These are phyloP conservation scores for Penicillium brasilianum DNA, from an alignment of 2,329 filamentous ascomycete species.

Conservation along the genomic window DNA sequence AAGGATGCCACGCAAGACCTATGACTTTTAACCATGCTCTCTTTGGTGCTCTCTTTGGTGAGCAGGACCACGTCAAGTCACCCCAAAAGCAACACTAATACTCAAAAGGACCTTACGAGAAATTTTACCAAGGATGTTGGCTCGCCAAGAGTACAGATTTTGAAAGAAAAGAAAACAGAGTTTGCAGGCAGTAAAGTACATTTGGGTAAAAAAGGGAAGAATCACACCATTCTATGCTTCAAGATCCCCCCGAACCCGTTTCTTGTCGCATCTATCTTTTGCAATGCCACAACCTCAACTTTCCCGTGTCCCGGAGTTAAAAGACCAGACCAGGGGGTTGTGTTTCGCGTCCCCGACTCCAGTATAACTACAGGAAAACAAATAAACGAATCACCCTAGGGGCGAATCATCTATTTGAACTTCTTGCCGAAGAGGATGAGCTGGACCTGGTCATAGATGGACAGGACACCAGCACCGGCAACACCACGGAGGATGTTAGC, in stretches of 20 bases:
- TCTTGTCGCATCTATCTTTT: slow-evolving; percentile 54
- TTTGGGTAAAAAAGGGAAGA: slow-evolving; percentile 50
- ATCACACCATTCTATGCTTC: slow-evolving; percentile 51
- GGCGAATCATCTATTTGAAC: slow-evolving; percentile 70
- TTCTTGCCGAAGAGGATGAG: slow-evolving; percentile 99
- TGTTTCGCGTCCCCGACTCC: slow-evolving; percentile 32
- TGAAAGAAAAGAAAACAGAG: slow-evolving; percentile 45
- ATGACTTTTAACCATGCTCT: no score
- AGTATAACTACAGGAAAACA: slow-evolving; percentile 29
- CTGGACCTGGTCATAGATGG: slow-evolving; percentile 99
- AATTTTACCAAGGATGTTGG: neutral
- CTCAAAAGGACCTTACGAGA: neutral
- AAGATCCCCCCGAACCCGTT: slow-evolving; percentile 45
- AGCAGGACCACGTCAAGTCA: no score
- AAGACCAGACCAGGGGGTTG: slow-evolving; percentile 28
- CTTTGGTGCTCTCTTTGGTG: no score
- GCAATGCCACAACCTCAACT: slow-evolving; percentile 39
- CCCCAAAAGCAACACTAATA: neutral
- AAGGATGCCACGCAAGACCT: no score
- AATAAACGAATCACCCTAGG: slow-evolving; percentile 6
- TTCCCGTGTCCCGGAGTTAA: slow-evolving; percentile 35
- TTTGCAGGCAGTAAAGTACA: slow-evolving; percentile 57
- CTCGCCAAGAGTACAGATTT: slow-evolving; percentile 28
- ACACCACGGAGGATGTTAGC: slow-evolving; percentile 99
- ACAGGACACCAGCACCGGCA: slow-evolving; percentile 99